Evolutionary conservation across 139 green algal species (phyloP), one percentile per base, ranked within the genome.

Genomic region (Pleodorina starrii): DNA sequence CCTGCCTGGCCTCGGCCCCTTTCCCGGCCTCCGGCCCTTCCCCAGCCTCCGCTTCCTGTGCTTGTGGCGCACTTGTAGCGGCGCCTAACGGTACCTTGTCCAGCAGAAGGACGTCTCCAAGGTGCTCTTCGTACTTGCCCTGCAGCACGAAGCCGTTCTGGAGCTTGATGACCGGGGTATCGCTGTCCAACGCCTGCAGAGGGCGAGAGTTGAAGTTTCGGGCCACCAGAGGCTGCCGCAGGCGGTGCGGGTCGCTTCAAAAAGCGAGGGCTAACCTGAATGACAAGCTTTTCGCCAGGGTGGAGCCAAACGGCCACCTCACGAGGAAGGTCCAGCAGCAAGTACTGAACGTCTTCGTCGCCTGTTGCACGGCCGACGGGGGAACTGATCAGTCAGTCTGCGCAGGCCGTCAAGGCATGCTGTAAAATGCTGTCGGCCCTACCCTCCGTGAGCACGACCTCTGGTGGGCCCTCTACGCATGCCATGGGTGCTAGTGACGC

Each of bases 361-460:
- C 84, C 84, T 89, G 84, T 38, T 38, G 80, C 0, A 36, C 17
- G 50, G 0, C 25, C 7, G 35, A 27, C 16, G 0, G 7, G n/a
- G 6, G 10, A 25, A n/a, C 21, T 2, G 36, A 35, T 63, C 7
- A 48, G n/a, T 48, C 9, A 12, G 19, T 23, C 29, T 35, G 23
- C 27, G n/a, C n/a, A n/a, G n/a, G n/a, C n/a, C n/a, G n/a, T n/a
- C n/a, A n/a, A n/a, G n/a, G n/a, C n/a, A n/a, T n/a, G 50, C 50
- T 66, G 27, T 2, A 27, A 43, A 23, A 32, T 5, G 77, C 6
- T 50, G 1, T 10, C 23, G 16, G 50, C 19, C 80, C 44, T 40
- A 86, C 81, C 81, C n/a, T 87, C 81, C 19, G 63, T 66, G 43
- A 87, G 81, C 43, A 87, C 63, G 16, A 87, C 81, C 32, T 87